phyloP scores from a whole-genome alignment of 176 grass and related monocot genomes.

The Oryza punctata region DNA sequence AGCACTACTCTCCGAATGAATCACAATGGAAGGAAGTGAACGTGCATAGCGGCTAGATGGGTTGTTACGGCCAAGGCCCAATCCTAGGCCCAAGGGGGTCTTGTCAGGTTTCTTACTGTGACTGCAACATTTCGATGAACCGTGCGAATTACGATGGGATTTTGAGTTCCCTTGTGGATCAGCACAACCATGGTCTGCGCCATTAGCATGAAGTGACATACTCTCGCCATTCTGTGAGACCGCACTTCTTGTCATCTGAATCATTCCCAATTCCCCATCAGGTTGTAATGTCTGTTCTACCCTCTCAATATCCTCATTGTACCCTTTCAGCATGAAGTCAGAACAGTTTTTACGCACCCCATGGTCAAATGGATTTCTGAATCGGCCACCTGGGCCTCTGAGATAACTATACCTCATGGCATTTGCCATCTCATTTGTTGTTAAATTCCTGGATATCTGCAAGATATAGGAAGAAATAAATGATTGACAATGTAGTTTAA shows the following conservation, averaged over 20 bases:
- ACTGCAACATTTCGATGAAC: conserved; percentile 50
- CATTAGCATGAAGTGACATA: conserved; percentile 43
- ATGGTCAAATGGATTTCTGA: conserved; percentile 91
- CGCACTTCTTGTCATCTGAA: conserved; percentile 60
- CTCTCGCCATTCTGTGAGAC: conserved; percentile 55
- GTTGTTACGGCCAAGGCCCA: conserved; percentile 71
- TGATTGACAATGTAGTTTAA: neutral
- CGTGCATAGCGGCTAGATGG: conserved; percentile 50
- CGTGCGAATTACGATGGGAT: conserved; percentile 32
- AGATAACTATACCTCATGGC: conserved; percentile 88
- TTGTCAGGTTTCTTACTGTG: conserved; percentile 56
- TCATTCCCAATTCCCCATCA: conserved; percentile 65
- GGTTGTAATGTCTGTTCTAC: conserved; percentile 31
- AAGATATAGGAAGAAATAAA: conserved; percentile 21
- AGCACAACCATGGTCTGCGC: conserved; percentile 53
- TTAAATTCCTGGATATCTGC: conserved; percentile 91
- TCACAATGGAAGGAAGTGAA: conserved; percentile 69
- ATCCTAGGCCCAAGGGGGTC: conserved; percentile 57
- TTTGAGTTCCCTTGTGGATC: conserved; percentile 52
- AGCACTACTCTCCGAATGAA: conserved; percentile 28
- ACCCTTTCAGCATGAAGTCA: conserved; percentile 84
- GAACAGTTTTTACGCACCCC: conserved; percentile 82
- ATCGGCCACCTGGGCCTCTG: conserved; percentile 73
- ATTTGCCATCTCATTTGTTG: conserved; percentile 98
- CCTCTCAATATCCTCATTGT: conserved; percentile 77